Percentiles rank a stretch among this genome's conserved stretches.
These are phyloP conservation scores for Stipa capillata DNA, from an alignment of 176 grass and related monocot genomes.

Conservation along the genomic window DNA sequence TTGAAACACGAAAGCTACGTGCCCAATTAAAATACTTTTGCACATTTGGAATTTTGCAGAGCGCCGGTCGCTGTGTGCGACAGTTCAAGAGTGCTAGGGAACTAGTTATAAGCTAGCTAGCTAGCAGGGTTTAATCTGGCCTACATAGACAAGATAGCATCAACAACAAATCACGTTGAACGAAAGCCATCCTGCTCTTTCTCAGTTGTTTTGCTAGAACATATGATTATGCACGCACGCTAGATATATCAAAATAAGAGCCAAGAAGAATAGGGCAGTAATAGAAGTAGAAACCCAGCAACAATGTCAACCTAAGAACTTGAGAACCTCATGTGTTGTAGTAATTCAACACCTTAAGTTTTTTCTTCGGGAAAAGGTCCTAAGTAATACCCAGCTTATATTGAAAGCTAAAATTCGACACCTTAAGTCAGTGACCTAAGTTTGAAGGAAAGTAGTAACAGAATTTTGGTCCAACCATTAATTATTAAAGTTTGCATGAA, in stretches of 20 bases:
- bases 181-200: background rate
- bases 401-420: too few species aligned
- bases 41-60: constrained; percentile 13
- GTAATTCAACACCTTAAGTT: background rate
- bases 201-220: background rate
- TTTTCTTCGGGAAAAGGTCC: too few species aligned
- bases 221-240: background rate
- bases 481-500: background rate
- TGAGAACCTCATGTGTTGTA: background rate
- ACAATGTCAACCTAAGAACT: background rate
- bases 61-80: background rate
- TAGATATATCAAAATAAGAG: background rate
- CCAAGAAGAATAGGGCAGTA: background rate
- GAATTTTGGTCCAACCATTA: background rate
- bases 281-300: background rate
- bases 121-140: background rate
- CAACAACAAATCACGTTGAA: background rate
- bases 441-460: background rate
- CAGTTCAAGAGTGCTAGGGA: background rate
- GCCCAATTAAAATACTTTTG: background rate
- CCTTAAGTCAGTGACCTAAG: background rate
- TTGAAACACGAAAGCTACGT: background rate
- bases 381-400: too few species aligned
- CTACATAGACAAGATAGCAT: background rate
- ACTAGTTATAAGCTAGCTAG: too few species aligned